Percentiles rank a stretch among this genome's conserved stretches.
Evolutionary conservation across 805 yeast genomes (phyloP).

Genomic region (Lipomyces oligophaga): DNA sequence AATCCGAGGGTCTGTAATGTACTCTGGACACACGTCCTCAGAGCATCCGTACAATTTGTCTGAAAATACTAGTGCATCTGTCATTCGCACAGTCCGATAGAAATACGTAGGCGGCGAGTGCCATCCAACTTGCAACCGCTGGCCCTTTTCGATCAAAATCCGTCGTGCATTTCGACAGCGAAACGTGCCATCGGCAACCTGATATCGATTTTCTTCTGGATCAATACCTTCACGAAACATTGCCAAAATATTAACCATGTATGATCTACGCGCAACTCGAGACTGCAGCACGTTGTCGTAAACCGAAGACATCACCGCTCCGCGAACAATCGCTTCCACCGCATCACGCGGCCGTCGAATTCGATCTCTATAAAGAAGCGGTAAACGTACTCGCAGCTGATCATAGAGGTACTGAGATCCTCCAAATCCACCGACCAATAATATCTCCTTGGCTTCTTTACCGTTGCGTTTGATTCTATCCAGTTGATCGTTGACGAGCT

Average conservation of each 20-base stretch:
- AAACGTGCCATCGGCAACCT: conserved; percentile 14
- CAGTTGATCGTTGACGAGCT: conserved; percentile 22
- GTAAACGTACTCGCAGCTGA: conserved; percentile 8
- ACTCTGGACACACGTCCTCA: conserved; percentile 18
- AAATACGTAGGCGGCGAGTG: conserved; percentile 5
- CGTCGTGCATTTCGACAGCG: conserved; percentile 13
- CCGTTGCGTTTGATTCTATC: conserved; percentile 6
- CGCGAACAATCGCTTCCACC: conserved; percentile 23
- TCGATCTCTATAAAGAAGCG: conserved; percentile 9
- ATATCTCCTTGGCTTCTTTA: conserved; percentile 10
- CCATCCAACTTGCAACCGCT: conserved; percentile 12
- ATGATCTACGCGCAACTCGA: conserved; percentile 22
- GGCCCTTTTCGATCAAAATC: conserved; percentile 15
- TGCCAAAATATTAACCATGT: conserved; percentile 14
- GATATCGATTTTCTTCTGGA: conserved; percentile 10
- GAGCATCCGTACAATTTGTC: conserved; percentile 16
- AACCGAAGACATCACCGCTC: conserved; percentile 23
- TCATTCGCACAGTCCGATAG: conserved; percentile 6
- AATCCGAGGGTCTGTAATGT: conserved; percentile 4
- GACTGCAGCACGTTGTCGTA: conserved; percentile 18
- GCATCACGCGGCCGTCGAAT: conserved; percentile 20
- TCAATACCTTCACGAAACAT: conserved; percentile 14
- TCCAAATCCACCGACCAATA: conserved; percentile 27
- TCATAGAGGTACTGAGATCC: conserved; percentile 20
- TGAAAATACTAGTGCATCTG: conserved; percentile 7